Evolutionary conservation across 2,329 filamentous ascomycete genomes (phyloP).

Genomic region (Passalora sequoiae): DNA sequence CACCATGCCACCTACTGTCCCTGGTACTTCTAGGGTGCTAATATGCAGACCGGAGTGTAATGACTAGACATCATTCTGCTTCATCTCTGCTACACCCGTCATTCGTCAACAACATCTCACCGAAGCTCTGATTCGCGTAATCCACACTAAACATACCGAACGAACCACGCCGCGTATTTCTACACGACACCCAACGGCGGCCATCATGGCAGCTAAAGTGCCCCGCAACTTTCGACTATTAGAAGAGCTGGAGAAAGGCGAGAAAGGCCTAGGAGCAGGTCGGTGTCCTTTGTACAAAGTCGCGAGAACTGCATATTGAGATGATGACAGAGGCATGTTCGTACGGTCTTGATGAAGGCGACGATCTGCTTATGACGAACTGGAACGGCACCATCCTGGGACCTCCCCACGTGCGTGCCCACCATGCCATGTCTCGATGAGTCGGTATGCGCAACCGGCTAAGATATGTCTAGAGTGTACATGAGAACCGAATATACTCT

Average conservation of each 20-base stretch:
- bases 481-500: conserved; percentile 99
- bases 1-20: too few relatives aligned
- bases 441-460: not conserved
- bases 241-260: conserved; percentile 97
- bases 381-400: conserved; percentile 98
- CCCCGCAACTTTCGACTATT: conserved; percentile 94
- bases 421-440: not conserved
- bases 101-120: too few relatives aligned
- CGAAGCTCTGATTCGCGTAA: too few relatives aligned
- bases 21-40: too few relatives aligned
- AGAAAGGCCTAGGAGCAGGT: conserved; percentile 94
- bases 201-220: conserved; percentile 63
- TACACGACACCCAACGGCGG: too few relatives aligned
- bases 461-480: conserved; percentile 62
- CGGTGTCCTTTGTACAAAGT: conserved; percentile 19
- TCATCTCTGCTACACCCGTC: too few relatives aligned
- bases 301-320: conserved; percentile 11
- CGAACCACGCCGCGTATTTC: too few relatives aligned
- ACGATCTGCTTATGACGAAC: conserved; percentile 94
- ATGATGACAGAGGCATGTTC: conserved; percentile 75
- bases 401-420: conserved; percentile 75
- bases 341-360: conserved; percentile 87
- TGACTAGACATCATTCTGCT: too few relatives aligned
- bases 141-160: too few relatives aligned
- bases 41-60: too few relatives aligned